These are phyloP conservation scores for Xylaria venustula DNA, from an alignment of 495 filamentous ascomycete genomes.

Conservation along the genomic window DNA sequence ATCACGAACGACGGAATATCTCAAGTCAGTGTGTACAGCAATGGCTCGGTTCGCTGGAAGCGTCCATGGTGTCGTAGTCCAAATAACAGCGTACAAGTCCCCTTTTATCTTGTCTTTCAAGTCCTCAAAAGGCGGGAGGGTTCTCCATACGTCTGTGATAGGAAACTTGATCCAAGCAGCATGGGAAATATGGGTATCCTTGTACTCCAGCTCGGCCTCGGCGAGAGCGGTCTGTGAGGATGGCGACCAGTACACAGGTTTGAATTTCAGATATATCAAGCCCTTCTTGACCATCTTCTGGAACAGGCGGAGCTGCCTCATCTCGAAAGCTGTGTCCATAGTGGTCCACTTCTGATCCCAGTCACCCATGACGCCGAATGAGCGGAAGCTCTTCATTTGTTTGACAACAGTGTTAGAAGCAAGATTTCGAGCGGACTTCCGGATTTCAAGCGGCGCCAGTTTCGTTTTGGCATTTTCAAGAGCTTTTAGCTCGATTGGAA, in stretches of 20 bases:
- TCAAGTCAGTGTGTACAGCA: slow-evolving; percentile 68
- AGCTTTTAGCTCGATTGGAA: slow-evolving; percentile 98
- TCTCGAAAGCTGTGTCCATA: slow-evolving; percentile 85
- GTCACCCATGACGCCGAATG: slow-evolving; percentile 89
- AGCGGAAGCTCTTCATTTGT: slow-evolving; percentile 79
- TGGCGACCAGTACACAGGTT: slow-evolving; percentile 96
- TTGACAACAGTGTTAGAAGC: slow-evolving; percentile 70
- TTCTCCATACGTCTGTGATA: slow-evolving; percentile 51
- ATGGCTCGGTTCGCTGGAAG: slow-evolving; percentile 90
- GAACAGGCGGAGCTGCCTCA: slow-evolving; percentile 82
- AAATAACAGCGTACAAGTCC: slow-evolving; percentile 72
- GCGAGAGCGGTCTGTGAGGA: slow-evolving; percentile 88
- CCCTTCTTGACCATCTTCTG: slow-evolving; percentile 79
- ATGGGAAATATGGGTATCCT: slow-evolving; percentile 74
- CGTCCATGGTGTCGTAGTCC: slow-evolving; percentile 99
- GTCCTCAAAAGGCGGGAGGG: slow-evolving; percentile 31
- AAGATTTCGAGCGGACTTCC: slow-evolving; percentile 70
- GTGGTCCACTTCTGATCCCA: slow-evolving; percentile 92
- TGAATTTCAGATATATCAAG: slow-evolving; percentile 81
- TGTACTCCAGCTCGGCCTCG: slow-evolving; percentile 95
- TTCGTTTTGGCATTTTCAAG: slow-evolving; percentile 53
- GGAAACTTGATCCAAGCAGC: slow-evolving; percentile 83
- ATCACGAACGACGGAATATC: slow-evolving; percentile 68
- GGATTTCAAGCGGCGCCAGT: slow-evolving; percentile 48
- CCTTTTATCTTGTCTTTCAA: slow-evolving; percentile 32